These are phyloP conservation scores for Modicella reniformis DNA, from an alignment of 371 early-diverging fungal genomes.

Conservation along the genomic window DNA sequence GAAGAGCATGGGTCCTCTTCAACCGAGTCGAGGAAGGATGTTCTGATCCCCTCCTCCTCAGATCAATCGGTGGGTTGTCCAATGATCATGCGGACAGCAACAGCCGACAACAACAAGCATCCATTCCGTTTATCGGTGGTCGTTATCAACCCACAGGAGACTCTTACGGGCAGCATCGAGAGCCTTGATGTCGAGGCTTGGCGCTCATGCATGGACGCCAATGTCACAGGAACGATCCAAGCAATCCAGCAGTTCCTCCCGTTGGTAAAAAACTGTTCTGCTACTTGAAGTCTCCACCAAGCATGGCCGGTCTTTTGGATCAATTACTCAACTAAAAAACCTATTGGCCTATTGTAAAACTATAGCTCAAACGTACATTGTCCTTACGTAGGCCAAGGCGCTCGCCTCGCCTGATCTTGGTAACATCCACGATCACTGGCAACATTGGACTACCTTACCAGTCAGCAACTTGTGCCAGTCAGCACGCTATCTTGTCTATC, in stretches of 20 bases:
- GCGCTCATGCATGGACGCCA: constrained; percentile 15
- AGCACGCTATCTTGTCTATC: constrained; percentile 44
- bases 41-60: too few species aligned
- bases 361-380: constrained; percentile 39
- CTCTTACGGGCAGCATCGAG: constrained; percentile 1
- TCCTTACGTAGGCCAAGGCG: constrained; percentile 36
- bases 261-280: too few species aligned
- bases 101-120: background rate
- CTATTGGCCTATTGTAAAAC: too few species aligned
- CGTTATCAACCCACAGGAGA: constrained; percentile 8
- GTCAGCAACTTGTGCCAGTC: constrained; percentile 42
- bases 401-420: constrained; percentile 29
- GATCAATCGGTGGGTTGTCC: background rate
- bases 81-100: background rate
- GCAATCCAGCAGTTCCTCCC: constrained; percentile 6
- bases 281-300: too few species aligned
- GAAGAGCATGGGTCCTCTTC: too few species aligned
- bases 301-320: too few species aligned
- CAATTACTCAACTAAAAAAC: too few species aligned
- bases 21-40: too few species aligned
- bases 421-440: constrained; percentile 38
- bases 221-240: constrained; percentile 12
- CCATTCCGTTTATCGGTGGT: constrained; percentile 14
- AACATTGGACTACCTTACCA: constrained; percentile 41
- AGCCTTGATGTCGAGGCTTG: constrained; percentile 7